Evolutionary conservation across 352 stramenopile species (phyloP).

Genomic region (Pythium apleroticum): DNA sequence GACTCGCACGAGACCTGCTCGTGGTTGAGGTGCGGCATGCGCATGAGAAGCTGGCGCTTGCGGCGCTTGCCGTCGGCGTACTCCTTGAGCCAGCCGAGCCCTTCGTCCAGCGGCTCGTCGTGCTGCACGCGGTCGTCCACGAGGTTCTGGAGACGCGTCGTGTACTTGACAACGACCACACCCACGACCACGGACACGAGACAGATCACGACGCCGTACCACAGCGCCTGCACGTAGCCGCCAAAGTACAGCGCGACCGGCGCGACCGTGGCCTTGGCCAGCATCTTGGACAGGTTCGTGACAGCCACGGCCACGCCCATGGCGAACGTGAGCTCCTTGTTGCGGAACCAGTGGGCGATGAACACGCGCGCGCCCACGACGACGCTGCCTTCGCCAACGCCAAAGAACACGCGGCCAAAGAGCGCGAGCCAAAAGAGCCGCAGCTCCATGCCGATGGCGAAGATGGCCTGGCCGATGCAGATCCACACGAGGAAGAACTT

Average conservation of each 20-base stretch:
- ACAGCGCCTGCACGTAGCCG: conserved; percentile 84
- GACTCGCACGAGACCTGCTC: conserved; percentile 56
- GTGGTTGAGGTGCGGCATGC: conserved; percentile 21
- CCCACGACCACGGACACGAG: conserved; percentile 52
- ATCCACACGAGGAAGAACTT: conserved; percentile 83
- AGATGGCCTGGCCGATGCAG: conserved; percentile 79
- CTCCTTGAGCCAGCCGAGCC: conserved; percentile 67
- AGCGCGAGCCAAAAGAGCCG: conserved; percentile 76
- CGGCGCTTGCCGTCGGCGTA: conserved; percentile 69
- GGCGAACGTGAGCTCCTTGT: conserved; percentile 84
- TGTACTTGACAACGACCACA: conserved; percentile 60
- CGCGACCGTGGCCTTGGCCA: conserved; percentile 87
- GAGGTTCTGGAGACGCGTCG: conserved; percentile 55
- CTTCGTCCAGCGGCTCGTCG: conserved; percentile 51
- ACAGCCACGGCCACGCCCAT: conserved; percentile 88
- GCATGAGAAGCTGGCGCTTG: conserved; percentile 42
- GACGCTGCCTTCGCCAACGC: conserved; percentile 77
- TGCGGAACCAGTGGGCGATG: conserved; percentile 81
- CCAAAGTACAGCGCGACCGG: conserved; percentile 84
- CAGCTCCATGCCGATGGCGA: conserved; percentile 72
- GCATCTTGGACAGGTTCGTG: conserved; percentile 91
- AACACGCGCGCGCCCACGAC: conserved; percentile 80
- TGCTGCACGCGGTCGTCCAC: conserved; percentile 59
- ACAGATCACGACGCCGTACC: conserved; percentile 72
- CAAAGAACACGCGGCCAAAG: conserved; percentile 82